Evolutionary conservation across 345 rosid genomes (phyloP), one percentile per base, ranked within the genome.

Genomic region (Tarenaya hassleriana): DNA sequence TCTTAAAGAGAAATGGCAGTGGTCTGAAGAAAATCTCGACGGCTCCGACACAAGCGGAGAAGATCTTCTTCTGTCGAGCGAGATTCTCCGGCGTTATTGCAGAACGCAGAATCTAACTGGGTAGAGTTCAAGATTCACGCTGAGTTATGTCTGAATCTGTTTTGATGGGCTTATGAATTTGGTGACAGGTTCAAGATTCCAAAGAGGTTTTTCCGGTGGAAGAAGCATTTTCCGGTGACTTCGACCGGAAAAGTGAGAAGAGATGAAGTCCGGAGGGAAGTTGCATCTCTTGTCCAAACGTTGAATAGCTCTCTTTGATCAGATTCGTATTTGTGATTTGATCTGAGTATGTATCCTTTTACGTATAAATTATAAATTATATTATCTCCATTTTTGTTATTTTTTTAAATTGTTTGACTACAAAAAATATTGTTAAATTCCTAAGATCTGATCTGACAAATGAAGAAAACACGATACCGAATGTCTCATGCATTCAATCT

Each of bases 161-260:
- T 47, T 44, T 5, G 24, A 20, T 32, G 42, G 19, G 31, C 19
- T n/a, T 33, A 14, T 51, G 49, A 34, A 34, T 11, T 55, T 18
- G 8, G 58, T 70, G 65, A 63, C 81, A 91, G 95, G 74, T 79
- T 79, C 66, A 84, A 91, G 72, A 72, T 75, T 50, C 98, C 96
- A n/a, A 84, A 73, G 70, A 16, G 37, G 19, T 87, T 80, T 65
- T 37, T 80, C 29, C n/a, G 31, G 14, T 78, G 95, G 95, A 71
- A 52, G 68, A 80, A 73, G 34, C 84, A 75, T 52, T 84, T 84
- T 59, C 95, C 92, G 6, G 42, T 68, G 35, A 82, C 96, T 38
- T 63, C 75, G 29, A 76, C 79, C 12, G 95, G 96, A 43, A 87
- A 84, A 69, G 64, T 87, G 52, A 75, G 63, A 69, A 75, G 92